Base-by-base conservation (phyloP, 2,329 filamentous ascomycete species). In the Botrytis fragariae region DNA sequence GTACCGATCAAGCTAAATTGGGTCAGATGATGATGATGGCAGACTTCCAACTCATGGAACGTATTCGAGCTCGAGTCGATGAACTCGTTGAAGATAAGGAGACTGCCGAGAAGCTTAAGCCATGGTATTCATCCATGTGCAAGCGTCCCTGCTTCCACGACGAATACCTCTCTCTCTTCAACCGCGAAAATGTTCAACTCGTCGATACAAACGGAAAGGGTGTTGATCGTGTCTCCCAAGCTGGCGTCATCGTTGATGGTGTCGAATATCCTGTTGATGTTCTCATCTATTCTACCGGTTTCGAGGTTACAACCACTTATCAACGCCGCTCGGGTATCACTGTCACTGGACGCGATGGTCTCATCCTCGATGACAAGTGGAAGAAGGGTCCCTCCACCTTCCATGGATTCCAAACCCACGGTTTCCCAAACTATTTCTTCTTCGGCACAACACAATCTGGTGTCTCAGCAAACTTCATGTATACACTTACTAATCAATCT, bases 241-340 rank as follows among this genome's bases (percentile, higher is more conserved):
- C 79, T 0, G 85, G 86, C 0, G 84, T 90, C 68, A 81, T 84
- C 37, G 83, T 87, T 29, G 74, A 80, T 0, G 82, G 81, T 4
- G 78, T 77, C 4, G 82, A 83, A n/a, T 79, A 84, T 61, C 83
- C 86, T 32, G 86, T 86, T 77, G 88, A 90, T 77, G 79, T 89
- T 29, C 83, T 90, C 22, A 81, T 90, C 37, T 83, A 87, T 12
- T 88, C 88, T 0, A 90, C 88, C 0, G 88, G 88, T 0, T 90
- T 90, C 82, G 83, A 85, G 37, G 86, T 88, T 0, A 84, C 87
- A 12, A 72, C 71, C 16, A 39, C 71, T 25, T 72, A 72, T 20
- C 65, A 69, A n/a, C 71, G 64, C 12, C 71, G 71, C 54, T 60
- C 64, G 0, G 71, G 71, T 3, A 72, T 72, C 14, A 69, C 42